Evolutionary conservation across 768 basidiomycete species (phyloP), one percentile per base, ranked within the genome.

Genomic region (Hydnomerulius pinastri): DNA sequence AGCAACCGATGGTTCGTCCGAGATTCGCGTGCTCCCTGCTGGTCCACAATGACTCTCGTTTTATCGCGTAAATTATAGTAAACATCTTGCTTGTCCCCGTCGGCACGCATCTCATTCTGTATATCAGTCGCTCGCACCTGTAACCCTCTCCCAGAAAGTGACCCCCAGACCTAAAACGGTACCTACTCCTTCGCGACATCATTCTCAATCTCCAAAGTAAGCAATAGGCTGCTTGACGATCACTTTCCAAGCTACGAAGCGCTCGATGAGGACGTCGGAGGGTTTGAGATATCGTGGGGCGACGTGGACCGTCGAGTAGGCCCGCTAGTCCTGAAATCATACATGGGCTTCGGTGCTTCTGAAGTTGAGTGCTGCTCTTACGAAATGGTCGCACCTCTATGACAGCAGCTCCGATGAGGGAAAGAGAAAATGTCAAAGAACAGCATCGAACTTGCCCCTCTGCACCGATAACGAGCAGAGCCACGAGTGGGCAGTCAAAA

Each of bases 61-160:
- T 92, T 94, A 78, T 98, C 93, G 15, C 97, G 85, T 54, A 99
- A 85, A 51, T 76, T 79, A 71, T 93, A 98, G 71, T 88, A 98
- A 15, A 97, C 82, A 63, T 98, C 96, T 89, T 93, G 53, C 1
- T 21, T 2, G 12, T 30, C 21, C n/a, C 32, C 4, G 33, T 49
- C 6, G n/a, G n/a, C n/a, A n/a, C n/a, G n/a, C n/a, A n/a, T n/a
- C n/a, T n/a, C n/a, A n/a, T n/a, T n/a, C n/a, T n/a, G n/a, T n/a
- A n/a, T n/a, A n/a, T n/a, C n/a, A n/a, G n/a, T n/a, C n/a, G n/a
- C n/a, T 46, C 76, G 28, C 51, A 81, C 86, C 80, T 95, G 92
- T 41, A 99, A 74, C 91, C 92, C 68, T 98, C 94, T n/a, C 97
- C 97, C 4, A 99, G 77, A 66, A 99, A 99, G 74, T 98, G 96